These are phyloP conservation scores for Aristolochia californica DNA, from an alignment of 164 flowering plant species.

Conservation along the genomic window DNA sequence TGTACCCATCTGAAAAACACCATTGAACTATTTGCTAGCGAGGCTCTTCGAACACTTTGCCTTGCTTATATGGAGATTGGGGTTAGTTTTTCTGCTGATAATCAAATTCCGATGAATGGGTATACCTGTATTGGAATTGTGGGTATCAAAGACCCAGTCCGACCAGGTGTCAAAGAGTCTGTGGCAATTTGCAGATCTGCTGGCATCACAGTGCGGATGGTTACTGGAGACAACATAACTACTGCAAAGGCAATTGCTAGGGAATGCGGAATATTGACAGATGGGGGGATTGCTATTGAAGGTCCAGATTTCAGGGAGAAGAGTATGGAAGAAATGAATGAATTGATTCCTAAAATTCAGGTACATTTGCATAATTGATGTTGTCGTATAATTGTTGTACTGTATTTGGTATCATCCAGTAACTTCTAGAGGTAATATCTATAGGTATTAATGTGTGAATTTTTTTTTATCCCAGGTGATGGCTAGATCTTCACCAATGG, in stretches of 20 bases:
- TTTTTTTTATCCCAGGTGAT: slow-evolving; percentile 48
- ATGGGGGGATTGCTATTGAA: slow-evolving; percentile 84
- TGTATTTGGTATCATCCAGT: too few species aligned
- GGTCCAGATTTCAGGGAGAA: slow-evolving; percentile 82
- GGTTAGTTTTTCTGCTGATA: slow-evolving; percentile 33
- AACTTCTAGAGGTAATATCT: too few species aligned
- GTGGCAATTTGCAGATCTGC: slow-evolving; percentile 88
- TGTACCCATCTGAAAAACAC: slow-evolving; percentile 34
- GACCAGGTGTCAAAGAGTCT: slow-evolving; percentile 92
- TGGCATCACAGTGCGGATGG: slow-evolving; percentile 90
- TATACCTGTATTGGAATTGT: slow-evolving; percentile 83
- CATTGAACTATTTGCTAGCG: slow-evolving; percentile 74
- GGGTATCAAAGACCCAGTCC: slow-evolving; percentile 96
- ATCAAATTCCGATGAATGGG: slow-evolving; percentile 54
- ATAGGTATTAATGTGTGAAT: not conserved
- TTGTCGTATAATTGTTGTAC: too few species aligned
- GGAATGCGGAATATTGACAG: slow-evolving; percentile 93
- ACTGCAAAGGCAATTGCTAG: slow-evolving; percentile 97
- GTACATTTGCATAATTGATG: slow-evolving; percentile 15
- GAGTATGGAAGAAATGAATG: slow-evolving; percentile 55
- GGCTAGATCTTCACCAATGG: slow-evolving; percentile 97
- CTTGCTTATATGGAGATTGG: slow-evolving; percentile 71
- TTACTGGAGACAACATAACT: slow-evolving; percentile 86
- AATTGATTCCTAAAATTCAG: slow-evolving; percentile 82
- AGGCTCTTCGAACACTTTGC: slow-evolving; percentile 90